These are phyloP conservation scores for Eucalyptus decipiens DNA, from an alignment of 345 rosid species.

Conservation along the genomic window DNA sequence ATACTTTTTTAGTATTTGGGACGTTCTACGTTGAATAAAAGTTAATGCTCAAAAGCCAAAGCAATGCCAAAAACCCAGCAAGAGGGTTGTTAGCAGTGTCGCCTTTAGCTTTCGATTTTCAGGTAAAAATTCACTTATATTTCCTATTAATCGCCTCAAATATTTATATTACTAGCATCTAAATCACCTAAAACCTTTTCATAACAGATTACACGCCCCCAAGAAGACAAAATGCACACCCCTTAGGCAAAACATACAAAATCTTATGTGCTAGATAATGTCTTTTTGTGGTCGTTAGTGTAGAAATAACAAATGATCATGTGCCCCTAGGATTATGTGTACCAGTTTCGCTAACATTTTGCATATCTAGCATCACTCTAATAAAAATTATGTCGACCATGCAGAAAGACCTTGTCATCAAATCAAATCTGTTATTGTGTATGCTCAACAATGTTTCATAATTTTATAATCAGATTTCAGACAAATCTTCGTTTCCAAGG, in stretches of 20 bases:
- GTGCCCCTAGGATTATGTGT: neutral
- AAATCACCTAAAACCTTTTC: neutral
- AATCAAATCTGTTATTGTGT: neutral
- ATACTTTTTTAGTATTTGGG: neutral
- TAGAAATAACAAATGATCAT: neutral
- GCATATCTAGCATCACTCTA: neutral
- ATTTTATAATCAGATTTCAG: neutral
- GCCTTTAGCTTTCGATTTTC: neutral
- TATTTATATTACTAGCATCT: neutral
- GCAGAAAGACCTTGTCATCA: neutral
- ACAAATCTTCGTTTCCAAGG: neutral
- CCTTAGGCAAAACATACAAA: neutral
- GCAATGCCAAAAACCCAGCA: neutral
- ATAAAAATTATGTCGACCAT: neutral
- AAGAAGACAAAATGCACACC: neutral
- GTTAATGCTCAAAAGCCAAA: neutral
- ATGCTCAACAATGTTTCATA: neutral
- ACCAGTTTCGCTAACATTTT: neutral
- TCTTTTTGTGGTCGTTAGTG: neutral
- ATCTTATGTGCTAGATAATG: neutral
- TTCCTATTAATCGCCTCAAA: neutral
- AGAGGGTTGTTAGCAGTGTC: neutral
- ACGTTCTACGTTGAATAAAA: neutral
- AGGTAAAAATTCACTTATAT: neutral
- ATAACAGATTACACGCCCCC: neutral